Evolutionary conservation across 2,329 filamentous ascomycete species (phyloP).

Genomic region (Colletotrichum viniferum): DNA sequence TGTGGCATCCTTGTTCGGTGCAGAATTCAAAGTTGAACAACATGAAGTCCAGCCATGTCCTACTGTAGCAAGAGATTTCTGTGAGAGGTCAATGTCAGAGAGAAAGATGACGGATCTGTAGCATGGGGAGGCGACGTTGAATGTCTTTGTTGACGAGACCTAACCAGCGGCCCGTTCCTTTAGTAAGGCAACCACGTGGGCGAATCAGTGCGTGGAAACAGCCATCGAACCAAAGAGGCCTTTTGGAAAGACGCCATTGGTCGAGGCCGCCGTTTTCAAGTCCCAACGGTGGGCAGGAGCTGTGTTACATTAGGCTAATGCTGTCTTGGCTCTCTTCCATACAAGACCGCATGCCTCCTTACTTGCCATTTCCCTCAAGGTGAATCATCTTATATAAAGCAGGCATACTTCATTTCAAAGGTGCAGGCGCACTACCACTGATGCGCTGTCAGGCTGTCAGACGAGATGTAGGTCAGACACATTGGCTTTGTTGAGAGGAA

Average conservation of each 20-base stretch:
- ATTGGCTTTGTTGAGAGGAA: not conserved
- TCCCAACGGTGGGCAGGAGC: not conserved
- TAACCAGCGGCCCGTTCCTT: conserved; percentile 16
- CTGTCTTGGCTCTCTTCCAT: not conserved
- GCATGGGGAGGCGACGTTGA: not conserved
- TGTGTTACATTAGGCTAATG: not conserved
- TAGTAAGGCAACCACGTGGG: conserved; percentile 5
- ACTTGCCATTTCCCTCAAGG: not conserved
- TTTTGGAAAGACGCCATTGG: conserved; percentile 5
- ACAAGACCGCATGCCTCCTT: not conserved
- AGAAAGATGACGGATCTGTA: not conserved
- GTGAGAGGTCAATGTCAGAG: not conserved
- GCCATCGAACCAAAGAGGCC: not conserved
- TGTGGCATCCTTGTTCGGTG: not conserved
- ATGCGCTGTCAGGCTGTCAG: not conserved
- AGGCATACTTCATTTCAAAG: not conserved
- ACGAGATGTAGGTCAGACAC: not conserved
- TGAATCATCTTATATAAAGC: not conserved
- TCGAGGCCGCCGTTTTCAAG: not conserved
- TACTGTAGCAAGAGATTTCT: not conserved
- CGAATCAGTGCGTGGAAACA: conserved; percentile 9
- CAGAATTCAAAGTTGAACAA: not conserved
- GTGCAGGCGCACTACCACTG: not conserved
- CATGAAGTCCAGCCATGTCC: not conserved
- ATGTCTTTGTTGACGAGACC: conserved; percentile 6